Percentiles rank a stretch among this genome's conserved stretches.
These are phyloP conservation scores for Austroboletus novae-zelandiae DNA, from an alignment of 1,284 basidiomycete species.

Conservation along the genomic window DNA sequence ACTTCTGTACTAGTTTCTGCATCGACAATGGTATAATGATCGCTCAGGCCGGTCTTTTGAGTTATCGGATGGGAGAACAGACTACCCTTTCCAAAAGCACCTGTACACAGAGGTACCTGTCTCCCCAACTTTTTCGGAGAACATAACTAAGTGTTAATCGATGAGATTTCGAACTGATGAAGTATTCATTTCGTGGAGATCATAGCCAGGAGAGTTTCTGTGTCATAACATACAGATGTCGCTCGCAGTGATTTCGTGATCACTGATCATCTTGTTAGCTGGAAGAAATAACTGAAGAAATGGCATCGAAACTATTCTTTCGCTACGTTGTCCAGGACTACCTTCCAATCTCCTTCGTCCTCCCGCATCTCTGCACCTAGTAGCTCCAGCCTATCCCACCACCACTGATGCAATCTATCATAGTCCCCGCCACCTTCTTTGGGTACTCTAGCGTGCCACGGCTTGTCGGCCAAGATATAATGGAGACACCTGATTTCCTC, in stretches of 20 bases:
- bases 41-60: constrained; percentile 93
- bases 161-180: constrained; percentile 87
- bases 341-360: constrained; percentile 49
- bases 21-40: constrained; percentile 99
- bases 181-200: constrained; percentile 85
- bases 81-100: constrained; percentile 79
- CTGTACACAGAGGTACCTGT: constrained; percentile 80
- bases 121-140: neutral
- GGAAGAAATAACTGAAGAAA: constrained; percentile 1
- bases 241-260: neutral
- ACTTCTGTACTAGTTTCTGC: constrained; percentile 69
- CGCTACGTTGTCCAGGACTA: constrained; percentile 52
- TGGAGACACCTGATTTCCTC: constrained; percentile 74
- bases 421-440: constrained; percentile 38
- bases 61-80: constrained; percentile 87
- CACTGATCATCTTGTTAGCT: neutral
- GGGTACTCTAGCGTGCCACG: constrained; percentile 57
- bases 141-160: constrained; percentile 6
- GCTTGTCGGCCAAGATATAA: constrained; percentile 75
- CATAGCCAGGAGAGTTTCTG: constrained; percentile 27
- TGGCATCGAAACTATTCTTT: constrained; percentile 5
- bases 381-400: constrained; percentile 70
- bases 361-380: constrained; percentile 47
- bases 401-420: constrained; percentile 62
- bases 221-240: neutral